Conservation (phyloP, 176 grass and related monocot species). For the Eragrostis curvula region DNA sequence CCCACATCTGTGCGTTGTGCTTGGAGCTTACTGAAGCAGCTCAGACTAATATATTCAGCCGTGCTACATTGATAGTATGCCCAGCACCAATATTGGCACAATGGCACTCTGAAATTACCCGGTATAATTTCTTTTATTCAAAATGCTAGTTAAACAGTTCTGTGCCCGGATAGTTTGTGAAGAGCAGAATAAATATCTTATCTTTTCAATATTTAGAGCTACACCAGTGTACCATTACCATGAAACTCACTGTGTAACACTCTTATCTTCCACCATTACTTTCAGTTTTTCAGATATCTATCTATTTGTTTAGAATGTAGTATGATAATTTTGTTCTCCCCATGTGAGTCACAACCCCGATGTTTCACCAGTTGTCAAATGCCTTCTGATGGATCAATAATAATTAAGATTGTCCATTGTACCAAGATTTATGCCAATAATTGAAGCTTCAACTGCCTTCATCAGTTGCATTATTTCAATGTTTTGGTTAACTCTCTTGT, state of each 20-base stretch:
- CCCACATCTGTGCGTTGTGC: constrained; percentile 70
- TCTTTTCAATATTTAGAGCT: constrained; percentile 13
- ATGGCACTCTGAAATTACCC: constrained; percentile 90
- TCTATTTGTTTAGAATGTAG: constrained; percentile 24
- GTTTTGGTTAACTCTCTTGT: constrained; percentile 8
- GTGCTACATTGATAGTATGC: constrained; percentile 90
- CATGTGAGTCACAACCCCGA: background rate
- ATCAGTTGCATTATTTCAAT: constrained; percentile 26
- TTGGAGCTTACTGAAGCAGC: constrained; percentile 81
- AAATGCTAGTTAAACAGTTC: constrained; percentile 10
- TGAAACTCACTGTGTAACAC: constrained; percentile 12
- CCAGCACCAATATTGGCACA: constrained; percentile 87
- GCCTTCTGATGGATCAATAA: constrained; percentile 24
- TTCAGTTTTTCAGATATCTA: constrained; percentile 18
- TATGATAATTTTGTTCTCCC: constrained; percentile 16
- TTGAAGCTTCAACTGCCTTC: constrained; percentile 38
- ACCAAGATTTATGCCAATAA: constrained; percentile 9
- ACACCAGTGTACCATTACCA: background rate
- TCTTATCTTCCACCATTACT: constrained; percentile 18
- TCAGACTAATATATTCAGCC: constrained; percentile 59
- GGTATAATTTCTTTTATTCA: constrained; percentile 64
- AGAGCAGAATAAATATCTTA: background rate
- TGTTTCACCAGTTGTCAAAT: constrained; percentile 28
- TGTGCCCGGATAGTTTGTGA: background rate
- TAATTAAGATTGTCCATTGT: constrained; percentile 2